Conservation (phyloP, 1,139 yeast species). For the Kurtzmaniella quercitrusa region DNA sequence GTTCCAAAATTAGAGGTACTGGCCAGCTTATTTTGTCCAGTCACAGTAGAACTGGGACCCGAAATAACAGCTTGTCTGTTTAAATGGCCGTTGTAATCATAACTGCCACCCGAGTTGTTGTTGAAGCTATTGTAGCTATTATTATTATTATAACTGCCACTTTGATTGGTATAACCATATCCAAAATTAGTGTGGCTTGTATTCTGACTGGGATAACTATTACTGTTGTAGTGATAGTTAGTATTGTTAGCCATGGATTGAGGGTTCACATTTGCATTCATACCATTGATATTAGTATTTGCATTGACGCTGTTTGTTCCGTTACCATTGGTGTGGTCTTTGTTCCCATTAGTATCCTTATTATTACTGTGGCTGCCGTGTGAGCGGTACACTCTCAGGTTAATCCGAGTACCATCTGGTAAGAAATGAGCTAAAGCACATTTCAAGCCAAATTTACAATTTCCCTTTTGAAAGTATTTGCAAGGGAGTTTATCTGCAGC, state of each 20-base stretch:
- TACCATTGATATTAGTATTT: slow-evolving; percentile 4
- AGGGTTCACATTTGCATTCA: not conserved
- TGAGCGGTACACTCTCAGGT: slow-evolving; percentile 32
- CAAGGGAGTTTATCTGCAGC: slow-evolving; percentile 73
- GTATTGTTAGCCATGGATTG: not conserved
- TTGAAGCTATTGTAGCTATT: not conserved
- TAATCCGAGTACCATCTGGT: slow-evolving; percentile 84
- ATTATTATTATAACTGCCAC: not conserved
- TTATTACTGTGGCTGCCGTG: slow-evolving; percentile 3
- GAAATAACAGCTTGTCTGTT: no score
- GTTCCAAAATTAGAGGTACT: not conserved
- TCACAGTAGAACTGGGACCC: no score
- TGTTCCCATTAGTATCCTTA: slow-evolving; percentile 3
- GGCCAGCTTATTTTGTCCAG: no score
- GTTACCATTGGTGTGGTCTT: slow-evolving; percentile 8
- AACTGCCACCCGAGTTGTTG: not conserved
- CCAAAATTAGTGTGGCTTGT: no score
- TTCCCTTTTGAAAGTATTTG: slow-evolving; percentile 90
- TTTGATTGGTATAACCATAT: not conserved
- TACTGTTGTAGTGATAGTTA: not conserved
- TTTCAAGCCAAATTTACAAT: slow-evolving; percentile 87
- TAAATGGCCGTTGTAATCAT: not conserved
- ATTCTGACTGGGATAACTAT: not conserved
- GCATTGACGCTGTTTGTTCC: slow-evolving; percentile 13
- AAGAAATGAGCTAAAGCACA: slow-evolving; percentile 90